Conservation (phyloP, 495 filamentous ascomycete species). For the Penicilliopsis zonata region DNA sequence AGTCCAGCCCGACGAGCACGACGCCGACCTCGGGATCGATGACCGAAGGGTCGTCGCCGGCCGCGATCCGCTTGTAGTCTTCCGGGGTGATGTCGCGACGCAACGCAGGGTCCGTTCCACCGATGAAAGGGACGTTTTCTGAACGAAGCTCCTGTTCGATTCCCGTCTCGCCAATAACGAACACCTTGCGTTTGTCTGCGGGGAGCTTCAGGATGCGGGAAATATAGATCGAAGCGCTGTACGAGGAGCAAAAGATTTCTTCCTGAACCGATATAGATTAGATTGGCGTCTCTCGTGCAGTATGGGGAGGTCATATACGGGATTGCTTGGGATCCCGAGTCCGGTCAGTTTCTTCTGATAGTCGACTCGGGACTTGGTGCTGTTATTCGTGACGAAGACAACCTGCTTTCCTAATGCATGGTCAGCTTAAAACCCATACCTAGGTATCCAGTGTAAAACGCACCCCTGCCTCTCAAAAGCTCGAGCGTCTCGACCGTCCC, state of each 20-base stretch:
- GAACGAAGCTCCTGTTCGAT: slow-evolving; percentile 78
- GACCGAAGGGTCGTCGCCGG: slow-evolving; percentile 46
- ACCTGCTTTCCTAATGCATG: slow-evolving; percentile 70
- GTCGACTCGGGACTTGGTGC: slow-evolving; percentile 84
- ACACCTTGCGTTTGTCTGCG: slow-evolving; percentile 76
- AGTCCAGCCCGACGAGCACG: slow-evolving; percentile 83
- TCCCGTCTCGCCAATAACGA: slow-evolving; percentile 79
- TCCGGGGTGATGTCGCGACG: slow-evolving; percentile 63
- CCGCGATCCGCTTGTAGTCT: slow-evolving; percentile 66
- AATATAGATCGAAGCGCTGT: slow-evolving; percentile 93
- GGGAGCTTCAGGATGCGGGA: slow-evolving; percentile 77
- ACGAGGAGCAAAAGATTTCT: slow-evolving; percentile 92
- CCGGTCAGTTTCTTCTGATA: slow-evolving; percentile 84
- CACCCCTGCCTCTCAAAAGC: slow-evolving; percentile 68
- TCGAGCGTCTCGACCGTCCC: slow-evolving; percentile 74
- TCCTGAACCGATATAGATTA: slow-evolving; percentile 34
- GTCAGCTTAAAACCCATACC: not conserved
- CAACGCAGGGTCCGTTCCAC: slow-evolving; percentile 75
- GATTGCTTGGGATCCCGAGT: slow-evolving; percentile 65
- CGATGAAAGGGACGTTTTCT: slow-evolving; percentile 69
- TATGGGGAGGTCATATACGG: slow-evolving; percentile 25
- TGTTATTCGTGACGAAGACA: slow-evolving; percentile 98
- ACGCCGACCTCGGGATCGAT: slow-evolving; percentile 81
- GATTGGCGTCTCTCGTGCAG: not conserved
- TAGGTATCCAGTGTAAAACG: slow-evolving; percentile 4